Evolutionary conservation across 441 rosid genomes (phyloP), one percentile per base, ranked within the genome.

Genomic region (Erodium moschatum): DNA sequence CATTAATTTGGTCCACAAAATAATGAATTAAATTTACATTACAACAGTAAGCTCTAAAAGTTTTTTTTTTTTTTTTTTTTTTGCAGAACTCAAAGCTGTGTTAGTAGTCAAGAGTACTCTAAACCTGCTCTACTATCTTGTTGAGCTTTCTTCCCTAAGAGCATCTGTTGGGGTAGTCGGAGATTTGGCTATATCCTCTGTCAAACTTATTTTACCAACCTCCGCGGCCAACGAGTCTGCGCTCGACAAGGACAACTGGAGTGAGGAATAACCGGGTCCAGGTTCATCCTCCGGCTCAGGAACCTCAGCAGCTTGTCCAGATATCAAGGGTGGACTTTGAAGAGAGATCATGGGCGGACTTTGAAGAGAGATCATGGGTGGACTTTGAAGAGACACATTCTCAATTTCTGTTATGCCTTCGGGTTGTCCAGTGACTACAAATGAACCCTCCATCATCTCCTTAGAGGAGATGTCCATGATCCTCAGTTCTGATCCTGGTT

Each of bases 171-270:
- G 75, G 65, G 20, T 58, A 9, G 74, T 50, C 48, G 78, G 50
- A 12, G 35, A 67, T 42, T 73, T 44, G 2, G 69, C 27, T 48
- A 16, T 40, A 29, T 70, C 78, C 58, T 50, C 58, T 13, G 67
- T n/a, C 8, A 81, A 83, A 73, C 69, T 54, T 44, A 73, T 86
- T 31, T 67, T 73, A 50, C 76, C 83, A 64, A 78, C 78, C 1
- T 80, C 71, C 11, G 73, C 89, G 0, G 73, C 67, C 56, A 82
- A 87, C 19, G 78, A 56, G 69, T 85, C 86, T 29, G 85, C 62
- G 63, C 65, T 71, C 42, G 69, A 33, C 38, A 56, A 84, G 65
- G 70, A 84, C 87, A 84, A 77, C 64, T 60, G 3, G 24, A 24
- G n/a, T 60, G 33, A 60, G n/a, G 64, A 60, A 10, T n/a, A 21